Evolutionary conservation across 139 green algal genomes (phyloP).

Genomic region (Dunaliella sp.): DNA sequence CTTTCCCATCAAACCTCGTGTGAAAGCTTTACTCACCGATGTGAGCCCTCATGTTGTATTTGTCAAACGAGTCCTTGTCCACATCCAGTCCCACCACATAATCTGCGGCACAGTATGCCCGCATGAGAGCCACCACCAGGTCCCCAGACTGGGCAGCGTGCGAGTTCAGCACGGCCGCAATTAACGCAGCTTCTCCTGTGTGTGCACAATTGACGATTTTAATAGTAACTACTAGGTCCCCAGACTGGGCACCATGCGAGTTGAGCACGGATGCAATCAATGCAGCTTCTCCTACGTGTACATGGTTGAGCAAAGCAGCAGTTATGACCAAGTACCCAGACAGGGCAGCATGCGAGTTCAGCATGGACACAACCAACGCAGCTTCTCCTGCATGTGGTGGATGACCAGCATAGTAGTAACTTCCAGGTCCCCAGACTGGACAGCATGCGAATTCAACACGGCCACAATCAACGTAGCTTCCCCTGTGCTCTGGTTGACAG

Average conservation of each 20-base stretch:
- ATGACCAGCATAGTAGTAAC: too few relatives aligned
- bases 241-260: slow-evolving; percentile 33
- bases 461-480: neutral
- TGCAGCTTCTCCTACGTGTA: slow-evolving; percentile 44
- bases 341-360: slow-evolving; percentile 46
- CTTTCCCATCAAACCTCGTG: slow-evolving; percentile 32
- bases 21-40: slow-evolving; percentile 23
- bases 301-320: too few relatives aligned
- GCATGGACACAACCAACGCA: slow-evolving; percentile 1
- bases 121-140: slow-evolving; percentile 74
- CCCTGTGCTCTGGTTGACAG: too few relatives aligned
- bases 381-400: too few relatives aligned
- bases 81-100: slow-evolving; percentile 83
- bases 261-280: slow-evolving; percentile 34
- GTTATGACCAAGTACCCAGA: slow-evolving; percentile 57
- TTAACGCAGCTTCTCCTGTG: slow-evolving; percentile 63
- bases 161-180: slow-evolving; percentile 65
- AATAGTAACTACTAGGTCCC: slow-evolving; percentile 63
- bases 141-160: slow-evolving; percentile 29
- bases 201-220: too few relatives aligned
- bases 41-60: slow-evolving; percentile 56
- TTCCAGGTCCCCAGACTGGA: neutral
- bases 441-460: neutral
- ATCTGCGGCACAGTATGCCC: slow-evolving; percentile 65
- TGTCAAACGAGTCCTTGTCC: slow-evolving; percentile 71